These are phyloP conservation scores for Verbascum thapsus DNA, from an alignment of 257 asterid species.

Conservation along the genomic window DNA sequence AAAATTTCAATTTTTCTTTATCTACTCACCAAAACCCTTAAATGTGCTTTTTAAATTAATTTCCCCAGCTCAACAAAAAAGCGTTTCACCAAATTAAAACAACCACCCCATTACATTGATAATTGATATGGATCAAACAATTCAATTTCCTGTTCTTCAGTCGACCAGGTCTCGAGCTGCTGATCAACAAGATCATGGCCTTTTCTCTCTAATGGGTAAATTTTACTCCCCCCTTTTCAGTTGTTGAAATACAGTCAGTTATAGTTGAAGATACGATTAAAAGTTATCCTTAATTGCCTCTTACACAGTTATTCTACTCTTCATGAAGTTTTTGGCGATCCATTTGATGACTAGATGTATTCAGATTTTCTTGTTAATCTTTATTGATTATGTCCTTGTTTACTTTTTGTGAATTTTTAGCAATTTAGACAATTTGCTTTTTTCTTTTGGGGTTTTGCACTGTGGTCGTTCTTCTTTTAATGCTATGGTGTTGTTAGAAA, in stretches of 20 bases:
- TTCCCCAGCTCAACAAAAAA: slow-evolving; percentile 19
- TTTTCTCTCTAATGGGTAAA: slow-evolving; percentile 34
- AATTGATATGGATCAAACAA: background rate
- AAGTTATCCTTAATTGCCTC: background rate
- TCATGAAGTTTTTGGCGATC: slow-evolving; percentile 18
- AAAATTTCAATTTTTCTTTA: too few species aligned
- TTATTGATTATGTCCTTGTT: background rate
- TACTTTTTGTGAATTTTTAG: background rate
- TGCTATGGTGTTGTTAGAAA: background rate
- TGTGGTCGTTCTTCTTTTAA: background rate
- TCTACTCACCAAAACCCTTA: slow-evolving; percentile 31
- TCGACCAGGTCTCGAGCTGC: slow-evolving; percentile 34
- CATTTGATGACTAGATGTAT: slow-evolving; percentile 25
- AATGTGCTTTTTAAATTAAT: background rate
- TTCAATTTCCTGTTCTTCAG: slow-evolving; percentile 10
- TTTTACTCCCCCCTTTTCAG: background rate
- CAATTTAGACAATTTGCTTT: background rate
- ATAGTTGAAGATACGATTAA: background rate
- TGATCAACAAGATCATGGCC: slow-evolving; percentile 26
- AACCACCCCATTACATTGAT: slow-evolving; percentile 25
- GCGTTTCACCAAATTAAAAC: slow-evolving; percentile 33
- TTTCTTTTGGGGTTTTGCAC: background rate
- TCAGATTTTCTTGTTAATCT: background rate
- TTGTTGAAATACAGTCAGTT: background rate
- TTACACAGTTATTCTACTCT: slow-evolving; percentile 2